A percentile compares a stretch with the other conserved stretches of the same genome.
These are phyloP conservation scores for Aspergillus japonicus DNA, from an alignment of 2,329 filamentous ascomycete species.

Conservation along the genomic window DNA sequence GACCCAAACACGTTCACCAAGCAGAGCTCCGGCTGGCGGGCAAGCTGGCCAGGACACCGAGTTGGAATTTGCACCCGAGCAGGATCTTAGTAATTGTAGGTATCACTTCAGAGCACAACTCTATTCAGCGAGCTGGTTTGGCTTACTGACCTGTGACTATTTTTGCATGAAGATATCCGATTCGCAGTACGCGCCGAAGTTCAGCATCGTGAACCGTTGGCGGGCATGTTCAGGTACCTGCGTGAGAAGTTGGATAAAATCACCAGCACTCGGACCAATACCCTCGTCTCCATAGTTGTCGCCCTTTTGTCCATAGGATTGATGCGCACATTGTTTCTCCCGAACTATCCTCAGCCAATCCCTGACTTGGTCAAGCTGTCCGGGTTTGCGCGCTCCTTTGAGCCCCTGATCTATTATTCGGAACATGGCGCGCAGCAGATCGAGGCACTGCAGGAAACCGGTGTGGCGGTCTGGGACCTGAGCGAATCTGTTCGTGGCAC, in stretches of 20 bases:
- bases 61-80: conserved; percentile 37
- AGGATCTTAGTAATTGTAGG: conserved; percentile 53
- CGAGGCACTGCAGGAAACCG: conserved; percentile 83
- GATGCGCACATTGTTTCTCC: conserved; percentile 66
- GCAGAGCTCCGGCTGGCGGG: conserved; percentile 43
- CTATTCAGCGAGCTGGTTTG: conserved; percentile 27
- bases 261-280: conserved; percentile 68
- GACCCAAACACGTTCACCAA: conserved; percentile 58
- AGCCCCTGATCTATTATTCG: conserved; percentile 91
- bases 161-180: conserved; percentile 66
- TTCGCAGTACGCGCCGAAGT: conserved; percentile 86
- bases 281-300: conserved; percentile 61
- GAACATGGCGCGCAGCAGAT: conserved; percentile 86
- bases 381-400: conserved; percentile 83
- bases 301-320: conserved; percentile 64
- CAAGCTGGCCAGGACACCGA: conserved; percentile 33
- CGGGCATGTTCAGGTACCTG: conserved; percentile 66
- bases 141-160: conserved; percentile 35
- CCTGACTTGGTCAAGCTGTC: conserved; percentile 90
- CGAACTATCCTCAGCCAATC: conserved; percentile 64
- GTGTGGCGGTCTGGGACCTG: conserved; percentile 91
- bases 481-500: conserved; percentile 84
- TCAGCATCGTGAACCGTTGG: conserved; percentile 81
- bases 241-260: conserved; percentile 59
- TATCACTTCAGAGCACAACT: conserved; percentile 27